Conservation (phyloP, 768 basidiomycete species). For the Pholiota microspora region DNA sequence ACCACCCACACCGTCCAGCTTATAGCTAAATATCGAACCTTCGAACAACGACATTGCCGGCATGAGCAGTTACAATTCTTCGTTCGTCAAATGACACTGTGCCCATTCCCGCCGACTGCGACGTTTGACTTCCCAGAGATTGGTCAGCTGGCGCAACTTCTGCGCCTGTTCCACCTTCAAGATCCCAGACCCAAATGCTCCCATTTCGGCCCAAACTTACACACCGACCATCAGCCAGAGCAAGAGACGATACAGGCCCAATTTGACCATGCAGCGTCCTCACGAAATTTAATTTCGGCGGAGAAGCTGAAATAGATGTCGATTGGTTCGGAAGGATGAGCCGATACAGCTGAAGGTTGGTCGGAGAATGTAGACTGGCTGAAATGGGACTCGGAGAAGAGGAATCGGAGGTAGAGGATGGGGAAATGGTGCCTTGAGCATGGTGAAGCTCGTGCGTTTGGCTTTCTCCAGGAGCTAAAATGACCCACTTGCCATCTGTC, state of each 20-base stretch:
- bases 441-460: conserved; percentile 8
- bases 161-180: conserved; percentile 57
- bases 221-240: conserved; percentile 80
- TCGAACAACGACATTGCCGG: conserved; percentile 43
- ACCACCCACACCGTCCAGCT: background rate
- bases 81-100: conserved; percentile 73
- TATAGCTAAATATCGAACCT: conserved; percentile 51
- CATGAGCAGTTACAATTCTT: conserved; percentile 55
- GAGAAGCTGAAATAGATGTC: conserved; percentile 47
- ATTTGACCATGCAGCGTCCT: conserved; percentile 70
- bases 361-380: conserved; percentile 35
- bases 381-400: conserved; percentile 22
- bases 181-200: conserved; percentile 84
- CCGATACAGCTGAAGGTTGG: conserved; percentile 72
- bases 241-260: conserved; percentile 63
- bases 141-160: conserved; percentile 34
- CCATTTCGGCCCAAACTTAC: conserved; percentile 73
- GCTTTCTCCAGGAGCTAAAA: conserved; percentile 60
- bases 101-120: conserved; percentile 30
- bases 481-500: conserved; percentile 85
- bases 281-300: conserved; percentile 68
- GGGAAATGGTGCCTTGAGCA: conserved; percentile 13
- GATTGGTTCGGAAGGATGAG: conserved; percentile 51
- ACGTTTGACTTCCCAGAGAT: conserved; percentile 15
- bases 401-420: conserved; percentile 18